These are phyloP conservation scores for Rhodocollybia butyracea DNA, from an alignment of 768 basidiomycete species.

Conservation along the genomic window DNA sequence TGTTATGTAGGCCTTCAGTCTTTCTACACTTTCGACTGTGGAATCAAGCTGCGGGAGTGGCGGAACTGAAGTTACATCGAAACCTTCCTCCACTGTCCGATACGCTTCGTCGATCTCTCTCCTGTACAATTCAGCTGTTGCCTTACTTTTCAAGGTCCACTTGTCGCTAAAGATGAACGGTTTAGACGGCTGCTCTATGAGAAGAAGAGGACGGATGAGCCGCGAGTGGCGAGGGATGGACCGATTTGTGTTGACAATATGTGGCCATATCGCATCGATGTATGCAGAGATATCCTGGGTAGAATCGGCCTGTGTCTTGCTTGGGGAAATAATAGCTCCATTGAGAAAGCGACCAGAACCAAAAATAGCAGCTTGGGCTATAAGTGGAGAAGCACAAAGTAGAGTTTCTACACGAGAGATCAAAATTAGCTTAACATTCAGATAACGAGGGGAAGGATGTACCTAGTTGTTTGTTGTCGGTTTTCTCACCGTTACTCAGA, in stretches of 20 bases:
- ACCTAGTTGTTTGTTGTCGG: constrained; percentile 25
- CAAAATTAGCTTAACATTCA: too few relatives aligned
- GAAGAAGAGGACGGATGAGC: constrained; percentile 20
- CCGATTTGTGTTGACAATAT: constrained; percentile 19
- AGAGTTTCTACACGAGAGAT: constrained; percentile 15
- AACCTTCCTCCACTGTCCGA: constrained; percentile 9
- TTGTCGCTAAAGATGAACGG: constrained; percentile 25
- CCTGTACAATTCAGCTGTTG: constrained; percentile 17
- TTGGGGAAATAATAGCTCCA: constrained; percentile 18
- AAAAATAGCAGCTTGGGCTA: constrained; percentile 19
- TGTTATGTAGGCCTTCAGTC: background rate
- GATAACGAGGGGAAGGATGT: background rate
- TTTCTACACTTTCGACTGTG: background rate
- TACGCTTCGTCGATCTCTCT: constrained; percentile 24
- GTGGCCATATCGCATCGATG: constrained; percentile 18
- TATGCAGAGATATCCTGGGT: constrained; percentile 6
- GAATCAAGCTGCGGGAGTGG: background rate
- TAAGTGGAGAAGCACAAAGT: constrained; percentile 15
- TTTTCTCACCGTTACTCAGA: constrained; percentile 27
- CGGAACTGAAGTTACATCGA: too few relatives aligned
- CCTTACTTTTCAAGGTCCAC: constrained; percentile 19
- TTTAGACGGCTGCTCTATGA: constrained; percentile 16
- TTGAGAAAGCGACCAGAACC: constrained; percentile 20
- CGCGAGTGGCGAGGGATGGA: constrained; percentile 23
- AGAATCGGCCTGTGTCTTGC: background rate